Evolutionary conservation across 2,329 filamentous ascomycete species (phyloP), one percentile per base, ranked within the genome.

Genomic region (Esteya vermicola): DNA sequence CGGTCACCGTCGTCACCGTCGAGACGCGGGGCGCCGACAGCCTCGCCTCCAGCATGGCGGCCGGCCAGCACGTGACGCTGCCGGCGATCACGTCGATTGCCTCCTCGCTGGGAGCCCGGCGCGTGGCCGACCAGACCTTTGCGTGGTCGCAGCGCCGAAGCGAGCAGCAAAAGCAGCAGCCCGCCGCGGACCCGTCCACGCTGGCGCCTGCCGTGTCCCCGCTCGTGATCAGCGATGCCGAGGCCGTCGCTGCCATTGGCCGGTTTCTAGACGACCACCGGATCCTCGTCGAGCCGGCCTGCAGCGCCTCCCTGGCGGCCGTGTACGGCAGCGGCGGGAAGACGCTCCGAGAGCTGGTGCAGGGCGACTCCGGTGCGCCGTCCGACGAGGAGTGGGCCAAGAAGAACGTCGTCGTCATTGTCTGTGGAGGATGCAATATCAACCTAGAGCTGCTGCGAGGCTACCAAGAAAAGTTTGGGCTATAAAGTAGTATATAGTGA

Each of bases 201-300:
- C 4, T 12, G 21, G 9, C 23, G 9, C 4, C 19, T 34, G 27
- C 61, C 2, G 55, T 70, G 28, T 63, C 65, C 28, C 77, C 70
- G 45, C 60, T 72, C 3, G 79, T 85, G 0, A 64, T 91, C 9
- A 68, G 67, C 3, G 85, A 93, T 51, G 77, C 75, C 4, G 83
- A 91, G 52, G 88, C 89, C 0, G 85, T 83, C 18, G 72, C 78
- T 59, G 86, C 78, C 3, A 82, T 80, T 40, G 76, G 81, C 51
- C 67, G 74, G 20, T 78, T 95, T 45, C 79, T 84, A 9, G 82
- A 95, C 48, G 85, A 93, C 45, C 83, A 88, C 50, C 65, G 81
- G 21, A 61, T 89, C 42, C 64, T 94, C 42, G 84, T 94, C 4
- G 89, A 96, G 62, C 65, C 81, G 27, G 78, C 86, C 0, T 95